phyloP scores from a whole-genome alignment of 2,329 filamentous ascomycete species.

The Aspergillus sp. region DNA sequence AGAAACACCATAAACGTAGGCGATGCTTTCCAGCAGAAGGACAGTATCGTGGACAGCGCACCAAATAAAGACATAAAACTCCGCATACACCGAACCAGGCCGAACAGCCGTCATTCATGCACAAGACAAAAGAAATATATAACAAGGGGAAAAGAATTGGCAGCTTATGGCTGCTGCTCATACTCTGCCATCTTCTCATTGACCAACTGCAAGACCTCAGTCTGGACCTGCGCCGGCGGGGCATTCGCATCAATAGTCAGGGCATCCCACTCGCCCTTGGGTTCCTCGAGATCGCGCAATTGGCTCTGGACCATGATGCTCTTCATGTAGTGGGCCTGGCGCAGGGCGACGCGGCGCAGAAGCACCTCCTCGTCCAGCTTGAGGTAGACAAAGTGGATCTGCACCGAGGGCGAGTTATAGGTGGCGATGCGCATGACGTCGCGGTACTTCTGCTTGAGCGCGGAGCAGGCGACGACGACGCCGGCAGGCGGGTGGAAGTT shows the following conservation, averaged over 20 bases:
- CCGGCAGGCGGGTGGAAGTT: constrained; percentile 57
- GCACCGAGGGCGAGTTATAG: constrained; percentile 69
- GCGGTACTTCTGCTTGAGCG: constrained; percentile 94
- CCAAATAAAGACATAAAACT: not conserved
- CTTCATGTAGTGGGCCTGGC: constrained; percentile 92
- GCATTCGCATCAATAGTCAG: constrained; percentile 63
- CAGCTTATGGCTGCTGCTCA: constrained; percentile 10
- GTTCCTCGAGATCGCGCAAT: constrained; percentile 81
- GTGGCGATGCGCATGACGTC: constrained; percentile 82
- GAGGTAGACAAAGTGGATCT: constrained; percentile 91
- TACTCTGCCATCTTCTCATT: constrained; percentile 52
- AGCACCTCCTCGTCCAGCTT: constrained; percentile 73
- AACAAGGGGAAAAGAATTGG: constrained; percentile 3
- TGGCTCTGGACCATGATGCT: constrained; percentile 93
- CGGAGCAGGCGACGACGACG: constrained; percentile 95
- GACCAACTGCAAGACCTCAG: constrained; percentile 59
- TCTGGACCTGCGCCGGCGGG: constrained; percentile 57
- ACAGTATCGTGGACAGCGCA: not conserved
- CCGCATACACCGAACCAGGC: constrained; percentile 4
- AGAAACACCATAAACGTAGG: not conserved
- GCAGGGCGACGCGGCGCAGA: constrained; percentile 68
- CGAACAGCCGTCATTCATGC: constrained; percentile 1
- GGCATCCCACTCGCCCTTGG: constrained; percentile 70
- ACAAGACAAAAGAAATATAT: not conserved
- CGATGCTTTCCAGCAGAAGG: not conserved